A percentile compares a stretch with the other conserved stretches of the same genome.
Evolutionary conservation across 768 basidiomycete species (phyloP).

Genomic region (Strobilomyces echinocephalus): DNA sequence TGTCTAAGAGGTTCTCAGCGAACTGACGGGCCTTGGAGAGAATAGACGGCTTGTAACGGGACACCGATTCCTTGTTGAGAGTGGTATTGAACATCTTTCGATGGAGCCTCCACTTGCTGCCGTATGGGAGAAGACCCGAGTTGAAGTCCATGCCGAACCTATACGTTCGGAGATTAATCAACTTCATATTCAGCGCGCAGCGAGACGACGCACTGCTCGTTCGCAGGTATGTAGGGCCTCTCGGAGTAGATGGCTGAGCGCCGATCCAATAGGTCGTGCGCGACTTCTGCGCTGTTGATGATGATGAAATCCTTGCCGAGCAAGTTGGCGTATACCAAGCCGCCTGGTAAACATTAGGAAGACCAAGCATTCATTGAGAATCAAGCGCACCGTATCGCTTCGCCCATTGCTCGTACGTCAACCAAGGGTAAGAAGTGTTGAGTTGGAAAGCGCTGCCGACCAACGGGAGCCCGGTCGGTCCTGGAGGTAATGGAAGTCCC

Average conservation of each 20-base stretch:
- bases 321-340: constrained; percentile 22
- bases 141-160: constrained; percentile 32
- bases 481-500: constrained; percentile 40
- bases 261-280: constrained; percentile 22
- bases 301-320: constrained; percentile 28
- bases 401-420: constrained; percentile 33
- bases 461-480: constrained; percentile 44
- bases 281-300: constrained; percentile 19
- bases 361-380: neutral
- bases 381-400: constrained; percentile 26
- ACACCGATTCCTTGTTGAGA: constrained; percentile 15
- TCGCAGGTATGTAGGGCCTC: constrained; percentile 21
- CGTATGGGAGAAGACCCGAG: constrained; percentile 28
- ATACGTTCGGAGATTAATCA: neutral
- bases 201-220: constrained; percentile 12
- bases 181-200: neutral
- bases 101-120: constrained; percentile 27
- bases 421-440: constrained; percentile 24
- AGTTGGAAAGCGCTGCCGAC: constrained; percentile 23
- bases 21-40: constrained; percentile 21
- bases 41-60: constrained; percentile 13
- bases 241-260: constrained; percentile 28
- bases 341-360: constrained; percentile 11
- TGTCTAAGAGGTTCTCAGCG: constrained; percentile 18
- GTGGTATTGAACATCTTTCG: constrained; percentile 23